These are phyloP conservation scores for Sarocladium strictum DNA, from an alignment of 2,329 filamentous ascomycete genomes.

Conservation along the genomic window DNA sequence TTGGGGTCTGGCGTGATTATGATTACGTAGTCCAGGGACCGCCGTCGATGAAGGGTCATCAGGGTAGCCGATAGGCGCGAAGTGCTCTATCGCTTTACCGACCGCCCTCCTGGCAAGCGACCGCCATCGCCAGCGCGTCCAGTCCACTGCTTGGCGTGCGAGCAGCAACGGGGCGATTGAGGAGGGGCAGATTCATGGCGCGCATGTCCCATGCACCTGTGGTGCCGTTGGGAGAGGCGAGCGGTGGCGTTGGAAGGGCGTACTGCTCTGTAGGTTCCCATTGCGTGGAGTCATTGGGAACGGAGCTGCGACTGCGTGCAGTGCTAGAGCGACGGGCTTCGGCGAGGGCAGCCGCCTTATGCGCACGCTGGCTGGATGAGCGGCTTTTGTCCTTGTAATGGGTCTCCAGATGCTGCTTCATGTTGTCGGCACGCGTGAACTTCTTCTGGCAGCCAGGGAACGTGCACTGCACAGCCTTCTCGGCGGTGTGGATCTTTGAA, in stretches of 20 bases:
- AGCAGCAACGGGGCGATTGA: constrained; percentile 35
- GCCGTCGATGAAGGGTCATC: not conserved
- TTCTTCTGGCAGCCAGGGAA: constrained; percentile 69
- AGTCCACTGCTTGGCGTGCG: constrained; percentile 46
- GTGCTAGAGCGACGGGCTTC: constrained; percentile 27
- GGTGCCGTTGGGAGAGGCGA: constrained; percentile 29
- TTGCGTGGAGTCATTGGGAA: constrained; percentile 17
- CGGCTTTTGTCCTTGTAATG: constrained; percentile 61
- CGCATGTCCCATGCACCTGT: constrained; percentile 41
- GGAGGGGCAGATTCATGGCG: constrained; percentile 36
- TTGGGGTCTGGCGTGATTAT: constrained; percentile 8
- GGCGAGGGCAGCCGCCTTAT: constrained; percentile 25
- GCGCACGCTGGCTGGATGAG: constrained; percentile 28
- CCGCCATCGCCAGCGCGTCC: constrained; percentile 48
- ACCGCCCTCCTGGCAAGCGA: constrained; percentile 44
- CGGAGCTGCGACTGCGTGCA: constrained; percentile 25
- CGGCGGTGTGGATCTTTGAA: constrained; percentile 77
- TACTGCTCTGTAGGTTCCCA: constrained; percentile 37
- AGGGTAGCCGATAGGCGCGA: not conserved
- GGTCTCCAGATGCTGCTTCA: constrained; percentile 78
- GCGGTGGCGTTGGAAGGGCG: constrained; percentile 25
- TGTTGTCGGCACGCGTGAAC: constrained; percentile 78
- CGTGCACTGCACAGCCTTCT: constrained; percentile 67
- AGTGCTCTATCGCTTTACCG: not conserved
- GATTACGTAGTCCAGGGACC: constrained; percentile 7